Base-by-base conservation (phyloP, 2,329 filamentous ascomycete genomes). In the Fusarium fracticaudum region DNA sequence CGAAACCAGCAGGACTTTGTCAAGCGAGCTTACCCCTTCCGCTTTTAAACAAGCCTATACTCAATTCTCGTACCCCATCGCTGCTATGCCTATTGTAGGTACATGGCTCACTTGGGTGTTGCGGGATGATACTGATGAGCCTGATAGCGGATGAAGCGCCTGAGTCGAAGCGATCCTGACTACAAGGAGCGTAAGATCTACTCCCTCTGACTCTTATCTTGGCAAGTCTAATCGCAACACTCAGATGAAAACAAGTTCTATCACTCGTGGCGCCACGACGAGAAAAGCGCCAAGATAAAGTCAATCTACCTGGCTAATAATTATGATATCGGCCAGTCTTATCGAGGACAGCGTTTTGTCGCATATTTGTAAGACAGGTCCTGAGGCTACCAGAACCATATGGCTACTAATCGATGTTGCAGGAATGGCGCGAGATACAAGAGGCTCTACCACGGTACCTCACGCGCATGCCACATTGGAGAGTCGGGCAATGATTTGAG, bases 211-310 rank as follows among this genome's bases (percentile, higher is more conserved):
- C 13, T 15, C 0, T 1, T 15, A 11, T 8, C 7, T 18, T 17
- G 2, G 0, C 6, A n/a, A 4, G 0, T 4, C 47, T 33, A 0
- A 50, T 6, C 20, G 3, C 2, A 0, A 17, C n/a, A 0, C 5
- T 33, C 9, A 33, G 47, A 50, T 50, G 29, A 50, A 22, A 12
- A n/a, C 4, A 50, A 50, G 10, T 50, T 50, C 14, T n/a, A 33
- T 33, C 10, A 33, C 17, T 50, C 29, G 9, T 33, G 22, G 47
- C n/a, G 20, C 7, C 47, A 50, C 14, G 22, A 17, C 1, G 47
- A 33, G 4, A 50, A 50, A 33, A 50, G 29, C 5, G 47, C 29
- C 20, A 50, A 50, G 5, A 3, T 50, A 29, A 50, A 50, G 29
- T 50, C 47, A 5, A 50, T 50, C 29, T 50, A 50, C 7, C 26